These are phyloP conservation scores for Sicyos edulis DNA, from an alignment of 306 rosid species.

Conservation along the genomic window DNA sequence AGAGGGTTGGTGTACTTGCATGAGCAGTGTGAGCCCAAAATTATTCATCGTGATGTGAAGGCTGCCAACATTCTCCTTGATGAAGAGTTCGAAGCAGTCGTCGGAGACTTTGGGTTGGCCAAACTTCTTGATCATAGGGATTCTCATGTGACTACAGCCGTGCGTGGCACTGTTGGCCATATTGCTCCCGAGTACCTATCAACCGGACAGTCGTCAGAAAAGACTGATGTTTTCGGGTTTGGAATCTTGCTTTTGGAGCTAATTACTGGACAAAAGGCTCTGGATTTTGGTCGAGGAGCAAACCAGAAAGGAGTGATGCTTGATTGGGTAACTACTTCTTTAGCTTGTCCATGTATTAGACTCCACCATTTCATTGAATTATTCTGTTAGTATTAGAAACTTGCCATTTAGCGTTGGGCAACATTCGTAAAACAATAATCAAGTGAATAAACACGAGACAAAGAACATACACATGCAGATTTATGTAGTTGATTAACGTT, in stretches of 20 bases:
- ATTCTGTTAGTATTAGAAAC: neutral
- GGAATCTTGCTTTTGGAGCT: constrained; percentile 95
- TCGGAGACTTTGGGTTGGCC: constrained; percentile 97
- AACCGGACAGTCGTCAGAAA: constrained; percentile 94
- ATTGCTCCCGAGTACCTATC: constrained; percentile 94
- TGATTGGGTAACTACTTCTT: constrained; percentile 61
- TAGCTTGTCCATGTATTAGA: neutral
- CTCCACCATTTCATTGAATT: neutral
- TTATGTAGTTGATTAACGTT: too few relatives aligned
- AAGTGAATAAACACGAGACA: too few relatives aligned
- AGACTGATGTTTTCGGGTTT: constrained; percentile 94
- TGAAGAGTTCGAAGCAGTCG: constrained; percentile 92
- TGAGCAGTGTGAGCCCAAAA: constrained; percentile 95
- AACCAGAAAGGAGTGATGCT: constrained; percentile 97
- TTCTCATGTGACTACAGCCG: constrained; percentile 96
- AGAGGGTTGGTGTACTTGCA: constrained; percentile 94
- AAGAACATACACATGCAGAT: too few relatives aligned
- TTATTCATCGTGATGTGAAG: constrained; percentile 94
- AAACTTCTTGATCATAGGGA: constrained; percentile 95
- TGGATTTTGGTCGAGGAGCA: constrained; percentile 89
- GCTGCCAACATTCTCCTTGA: constrained; percentile 95
- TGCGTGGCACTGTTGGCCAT: constrained; percentile 96
- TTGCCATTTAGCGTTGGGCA: neutral
- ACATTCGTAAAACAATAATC: too few relatives aligned
- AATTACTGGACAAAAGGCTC: constrained; percentile 88